Percentiles rank a stretch among this genome's conserved stretches.
These are phyloP conservation scores for Rauvolfia tetraphylla DNA, from an alignment of 257 asterid species.

Conservation along the genomic window DNA sequence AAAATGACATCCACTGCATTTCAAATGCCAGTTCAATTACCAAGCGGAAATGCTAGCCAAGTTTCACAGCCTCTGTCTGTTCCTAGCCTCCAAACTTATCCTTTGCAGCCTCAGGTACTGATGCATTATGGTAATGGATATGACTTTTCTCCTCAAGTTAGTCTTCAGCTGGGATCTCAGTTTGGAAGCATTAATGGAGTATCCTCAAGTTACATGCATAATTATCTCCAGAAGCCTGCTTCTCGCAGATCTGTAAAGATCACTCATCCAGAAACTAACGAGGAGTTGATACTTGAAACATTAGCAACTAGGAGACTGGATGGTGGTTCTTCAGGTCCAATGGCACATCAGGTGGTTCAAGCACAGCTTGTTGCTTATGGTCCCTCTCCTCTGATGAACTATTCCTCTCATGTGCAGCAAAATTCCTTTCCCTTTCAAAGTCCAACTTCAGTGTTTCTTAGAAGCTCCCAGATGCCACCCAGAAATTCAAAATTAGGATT, in stretches of 20 bases:
- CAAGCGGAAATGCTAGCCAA: constrained; percentile 48
- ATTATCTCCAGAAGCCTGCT: constrained; percentile 23
- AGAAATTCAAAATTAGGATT: constrained; percentile 2
- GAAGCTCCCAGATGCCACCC: constrained; percentile 28
- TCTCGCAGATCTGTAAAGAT: constrained; percentile 75
- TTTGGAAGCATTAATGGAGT: constrained; percentile 22
- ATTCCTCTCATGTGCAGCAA: constrained; percentile 40
- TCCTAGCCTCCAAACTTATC: constrained; percentile 68
- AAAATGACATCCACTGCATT: constrained; percentile 55
- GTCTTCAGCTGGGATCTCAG: constrained; percentile 55
- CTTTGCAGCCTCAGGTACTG: constrained; percentile 69
- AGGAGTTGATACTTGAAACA: constrained; percentile 73
- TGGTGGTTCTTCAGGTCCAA: constrained; percentile 40
- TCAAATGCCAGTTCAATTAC: constrained; percentile 49
- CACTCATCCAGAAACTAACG: constrained; percentile 85
- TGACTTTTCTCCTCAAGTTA: constrained; percentile 62
- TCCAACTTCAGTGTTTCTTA: constrained; percentile 50
- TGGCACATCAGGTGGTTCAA: constrained; percentile 59
- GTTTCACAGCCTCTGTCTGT: constrained; percentile 65
- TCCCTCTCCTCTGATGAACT: constrained; percentile 51
- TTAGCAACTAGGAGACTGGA: not conserved
- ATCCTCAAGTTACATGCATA: constrained; percentile 16
- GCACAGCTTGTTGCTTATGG: constrained; percentile 55
- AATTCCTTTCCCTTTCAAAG: constrained; percentile 37
- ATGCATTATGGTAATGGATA: constrained; percentile 67